Percentiles rank a stretch among this genome's conserved stretches.
These are phyloP conservation scores for Lepidium sativum DNA, from an alignment of 345 rosid species.

Conservation along the genomic window DNA sequence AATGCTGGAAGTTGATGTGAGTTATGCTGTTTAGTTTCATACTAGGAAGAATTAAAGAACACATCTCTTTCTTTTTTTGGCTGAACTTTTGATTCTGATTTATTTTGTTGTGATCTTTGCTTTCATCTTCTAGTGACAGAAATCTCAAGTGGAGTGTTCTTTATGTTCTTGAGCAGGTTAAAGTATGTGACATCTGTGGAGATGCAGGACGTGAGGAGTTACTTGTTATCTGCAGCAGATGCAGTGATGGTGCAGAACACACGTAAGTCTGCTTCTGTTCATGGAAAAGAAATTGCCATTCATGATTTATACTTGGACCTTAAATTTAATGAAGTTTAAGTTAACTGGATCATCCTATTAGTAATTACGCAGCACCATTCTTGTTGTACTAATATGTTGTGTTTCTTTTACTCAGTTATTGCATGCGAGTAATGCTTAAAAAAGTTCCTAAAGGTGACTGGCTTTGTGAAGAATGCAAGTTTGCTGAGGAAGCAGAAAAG, in stretches of 20 bases:
- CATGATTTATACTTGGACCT: too few species aligned
- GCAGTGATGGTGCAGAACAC: slow-evolving; percentile 99
- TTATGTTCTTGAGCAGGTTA: slow-evolving; percentile 55
- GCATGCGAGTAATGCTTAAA: slow-evolving; percentile 87
- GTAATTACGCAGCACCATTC: neutral
- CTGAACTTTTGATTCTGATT: neutral
- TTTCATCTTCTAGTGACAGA: neutral
- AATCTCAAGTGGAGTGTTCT: neutral
- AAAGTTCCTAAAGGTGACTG: slow-evolving; percentile 86
- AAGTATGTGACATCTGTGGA: slow-evolving; percentile 98
- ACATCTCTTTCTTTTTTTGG: neutral
- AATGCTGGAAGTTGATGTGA: slow-evolving; percentile 82
- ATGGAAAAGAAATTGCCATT: neutral
- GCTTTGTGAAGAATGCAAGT: slow-evolving; percentile 95
- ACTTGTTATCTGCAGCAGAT: slow-evolving; percentile 87
- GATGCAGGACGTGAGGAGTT: slow-evolving; percentile 98
- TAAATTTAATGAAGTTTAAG: too few species aligned
- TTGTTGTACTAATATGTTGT: slow-evolving; percentile 6
- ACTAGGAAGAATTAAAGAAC: neutral
- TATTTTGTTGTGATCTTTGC: neutral
- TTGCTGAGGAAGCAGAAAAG: slow-evolving; percentile 57
- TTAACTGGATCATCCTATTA: too few species aligned
- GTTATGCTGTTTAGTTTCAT: slow-evolving; percentile 27
- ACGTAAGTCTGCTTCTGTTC: slow-evolving; percentile 50
- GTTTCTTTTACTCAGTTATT: slow-evolving; percentile 55